Evolutionary conservation across 306 rosid genomes (phyloP).

Genomic region (Quillaja saponaria): DNA sequence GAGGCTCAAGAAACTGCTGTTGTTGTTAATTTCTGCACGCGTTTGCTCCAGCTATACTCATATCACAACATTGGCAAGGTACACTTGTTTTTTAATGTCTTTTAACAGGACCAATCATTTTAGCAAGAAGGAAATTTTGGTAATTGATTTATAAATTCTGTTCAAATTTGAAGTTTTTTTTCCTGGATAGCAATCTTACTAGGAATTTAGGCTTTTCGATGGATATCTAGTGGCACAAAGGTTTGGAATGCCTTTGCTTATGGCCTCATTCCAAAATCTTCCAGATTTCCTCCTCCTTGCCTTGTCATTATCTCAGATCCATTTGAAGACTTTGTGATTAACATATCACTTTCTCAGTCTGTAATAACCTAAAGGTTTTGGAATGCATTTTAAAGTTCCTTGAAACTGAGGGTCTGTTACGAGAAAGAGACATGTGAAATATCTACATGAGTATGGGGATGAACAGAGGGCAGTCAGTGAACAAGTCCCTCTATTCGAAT

Average conservation of each 20-base stretch:
- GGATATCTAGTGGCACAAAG: constrained; percentile 16
- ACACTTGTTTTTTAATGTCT: constrained; percentile 27
- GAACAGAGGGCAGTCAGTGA: too few relatives aligned
- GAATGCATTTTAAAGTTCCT: too few relatives aligned
- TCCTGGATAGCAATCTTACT: constrained; percentile 18
- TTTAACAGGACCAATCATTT: constrained; percentile 7
- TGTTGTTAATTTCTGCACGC: constrained; percentile 80
- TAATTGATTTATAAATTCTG: not conserved
- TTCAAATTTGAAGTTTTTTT: constrained; percentile 22
- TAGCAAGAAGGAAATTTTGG: constrained; percentile 12
- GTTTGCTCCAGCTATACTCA: constrained; percentile 87
- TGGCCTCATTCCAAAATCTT: constrained; percentile 6
- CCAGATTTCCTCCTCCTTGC: too few relatives aligned
- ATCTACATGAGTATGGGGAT: too few relatives aligned
- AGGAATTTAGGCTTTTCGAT: not conserved
- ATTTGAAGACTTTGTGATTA: not conserved
- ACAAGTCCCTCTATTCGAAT: too few relatives aligned
- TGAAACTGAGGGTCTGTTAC: too few relatives aligned
- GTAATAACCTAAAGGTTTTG: not conserved
- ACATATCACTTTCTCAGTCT: not conserved
- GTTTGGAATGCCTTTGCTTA: constrained; percentile 7
- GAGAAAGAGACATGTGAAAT: too few relatives aligned
- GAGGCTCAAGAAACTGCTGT: constrained; percentile 79
- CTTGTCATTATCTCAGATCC: not conserved
- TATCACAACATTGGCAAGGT: constrained; percentile 97